Percentiles rank a stretch among this genome's conserved stretches.
Conservation (phyloP, 2,329 filamentous ascomycete species). For the Lasiodiplodia gonubiensis region DNA sequence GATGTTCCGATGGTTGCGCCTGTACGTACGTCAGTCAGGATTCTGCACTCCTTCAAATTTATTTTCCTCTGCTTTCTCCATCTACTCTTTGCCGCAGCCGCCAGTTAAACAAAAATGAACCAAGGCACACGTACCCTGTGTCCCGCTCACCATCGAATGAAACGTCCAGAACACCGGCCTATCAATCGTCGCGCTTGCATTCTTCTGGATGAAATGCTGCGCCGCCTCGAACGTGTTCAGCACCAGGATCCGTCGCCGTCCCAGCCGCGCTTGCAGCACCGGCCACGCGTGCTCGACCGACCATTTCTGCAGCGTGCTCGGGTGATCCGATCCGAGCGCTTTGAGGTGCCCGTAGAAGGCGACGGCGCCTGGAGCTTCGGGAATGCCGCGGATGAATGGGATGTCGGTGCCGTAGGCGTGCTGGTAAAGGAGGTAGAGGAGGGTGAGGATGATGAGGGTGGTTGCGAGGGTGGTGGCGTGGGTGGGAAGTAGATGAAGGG, state of each 20-base stretch:
- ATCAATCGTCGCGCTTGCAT: constrained; percentile 23
- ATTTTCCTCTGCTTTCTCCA: not conserved
- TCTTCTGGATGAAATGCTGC: constrained; percentile 22
- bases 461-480: constrained; percentile 32
- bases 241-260: constrained; percentile 9
- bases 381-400: constrained; percentile 12
- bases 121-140: constrained; percentile 12
- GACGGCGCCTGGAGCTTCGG: not conserved
- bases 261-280: constrained; percentile 23
- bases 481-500: constrained; percentile 31
- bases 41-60: no score
- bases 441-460: constrained; percentile 31
- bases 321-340: constrained; percentile 12
- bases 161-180: constrained; percentile 23
- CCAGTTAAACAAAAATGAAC: not conserved
- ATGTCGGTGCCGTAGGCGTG: constrained; percentile 31
- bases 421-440: constrained; percentile 34
- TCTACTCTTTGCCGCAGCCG: no score
- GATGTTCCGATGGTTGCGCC: constrained; percentile 25
- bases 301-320: not conserved
- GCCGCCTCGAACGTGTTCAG: constrained; percentile 24
- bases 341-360: constrained; percentile 23
- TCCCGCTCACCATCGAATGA: constrained; percentile 17
- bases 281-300: constrained; percentile 10
- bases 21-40: not conserved